Conservation (phyloP, 257 asterid genomes). For the Ilex asprella region DNA sequence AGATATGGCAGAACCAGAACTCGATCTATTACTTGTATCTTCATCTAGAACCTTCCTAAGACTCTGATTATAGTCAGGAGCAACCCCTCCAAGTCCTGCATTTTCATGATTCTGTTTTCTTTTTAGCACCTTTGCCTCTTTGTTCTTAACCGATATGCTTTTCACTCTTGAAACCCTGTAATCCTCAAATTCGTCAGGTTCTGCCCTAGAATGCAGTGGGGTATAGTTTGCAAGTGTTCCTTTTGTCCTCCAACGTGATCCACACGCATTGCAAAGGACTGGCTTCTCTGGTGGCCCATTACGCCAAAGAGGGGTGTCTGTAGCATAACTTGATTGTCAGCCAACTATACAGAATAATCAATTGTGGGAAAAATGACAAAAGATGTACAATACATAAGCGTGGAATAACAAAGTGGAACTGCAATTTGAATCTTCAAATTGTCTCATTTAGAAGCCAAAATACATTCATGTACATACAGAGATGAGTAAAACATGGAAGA, state of each 20-base stretch:
- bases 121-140: slow-evolving; percentile 56
- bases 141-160: slow-evolving; percentile 46
- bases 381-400: not conserved
- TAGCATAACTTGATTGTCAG: slow-evolving; percentile 16
- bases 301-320: slow-evolving; percentile 99
- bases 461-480: not conserved
- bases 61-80: slow-evolving; percentile 46
- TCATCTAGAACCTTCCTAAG: slow-evolving; percentile 55
- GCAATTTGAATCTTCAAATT: too few species aligned
- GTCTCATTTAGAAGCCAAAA: not conserved
- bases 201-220: slow-evolving; percentile 89
- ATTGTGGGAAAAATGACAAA: not conserved
- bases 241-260: slow-evolving; percentile 98
- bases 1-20: slow-evolving; percentile 96
- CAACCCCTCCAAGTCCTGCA: slow-evolving; percentile 38
- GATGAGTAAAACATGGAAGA: not conserved
- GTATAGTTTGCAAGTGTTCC: slow-evolving; percentile 86
- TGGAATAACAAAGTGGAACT: not conserved
- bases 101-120: slow-evolving; percentile 48
- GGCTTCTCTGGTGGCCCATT: slow-evolving; percentile 99
- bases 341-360: slow-evolving; percentile 10
- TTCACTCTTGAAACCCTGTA: slow-evolving; percentile 55
- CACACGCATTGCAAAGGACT: slow-evolving; percentile 97
- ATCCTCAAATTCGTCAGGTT: slow-evolving; percentile 68
- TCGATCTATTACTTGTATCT: slow-evolving; percentile 87